A percentile compares a stretch with the other conserved stretches of the same genome.
Conservation (phyloP, 805 yeast species). For the Komagataella pseudopastoris region DNA sequence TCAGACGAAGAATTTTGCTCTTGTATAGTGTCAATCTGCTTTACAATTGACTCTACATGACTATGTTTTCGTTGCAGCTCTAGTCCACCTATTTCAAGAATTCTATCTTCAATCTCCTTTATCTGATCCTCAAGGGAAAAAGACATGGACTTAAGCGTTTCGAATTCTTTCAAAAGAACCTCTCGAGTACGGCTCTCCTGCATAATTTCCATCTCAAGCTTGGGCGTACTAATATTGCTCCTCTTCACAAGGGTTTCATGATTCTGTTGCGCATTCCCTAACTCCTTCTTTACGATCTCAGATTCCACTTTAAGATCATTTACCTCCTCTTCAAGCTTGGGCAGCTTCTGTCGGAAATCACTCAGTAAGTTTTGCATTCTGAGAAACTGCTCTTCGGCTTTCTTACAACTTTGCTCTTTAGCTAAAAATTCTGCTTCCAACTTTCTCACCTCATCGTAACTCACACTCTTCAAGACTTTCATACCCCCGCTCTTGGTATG, state of each 20-base stretch:
- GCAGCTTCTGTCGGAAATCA: constrained; percentile 49
- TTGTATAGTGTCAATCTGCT: constrained; percentile 45
- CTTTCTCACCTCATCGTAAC: constrained; percentile 42
- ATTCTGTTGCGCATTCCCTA: neutral
- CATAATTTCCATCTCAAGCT: neutral
- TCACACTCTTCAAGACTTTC: constrained; percentile 25
- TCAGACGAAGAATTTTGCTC: constrained; percentile 46
- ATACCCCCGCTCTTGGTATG: constrained; percentile 62
- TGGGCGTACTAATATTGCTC: neutral
- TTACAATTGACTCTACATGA: constrained; percentile 63
- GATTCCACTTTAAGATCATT: constrained; percentile 36
- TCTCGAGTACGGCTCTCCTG: neutral
- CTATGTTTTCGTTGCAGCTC: constrained; percentile 67
- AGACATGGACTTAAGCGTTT: constrained; percentile 35
- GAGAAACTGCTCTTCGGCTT: constrained; percentile 32
- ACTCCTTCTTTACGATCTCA: neutral
- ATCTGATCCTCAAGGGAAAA: constrained; percentile 43
- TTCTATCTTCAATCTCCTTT: constrained; percentile 51
- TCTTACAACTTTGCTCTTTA: constrained; percentile 40
- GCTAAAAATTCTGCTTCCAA: constrained; percentile 36
- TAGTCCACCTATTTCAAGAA: constrained; percentile 88
- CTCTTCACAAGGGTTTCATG: neutral
- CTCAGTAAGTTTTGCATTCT: constrained; percentile 50
- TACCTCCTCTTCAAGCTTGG: constrained; percentile 50
- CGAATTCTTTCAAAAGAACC: constrained; percentile 17